A percentile compares a stretch with the other conserved stretches of the same genome.
Evolutionary conservation across 306 rosid species (phyloP).

Genomic region (Gastrolobium villosum): DNA sequence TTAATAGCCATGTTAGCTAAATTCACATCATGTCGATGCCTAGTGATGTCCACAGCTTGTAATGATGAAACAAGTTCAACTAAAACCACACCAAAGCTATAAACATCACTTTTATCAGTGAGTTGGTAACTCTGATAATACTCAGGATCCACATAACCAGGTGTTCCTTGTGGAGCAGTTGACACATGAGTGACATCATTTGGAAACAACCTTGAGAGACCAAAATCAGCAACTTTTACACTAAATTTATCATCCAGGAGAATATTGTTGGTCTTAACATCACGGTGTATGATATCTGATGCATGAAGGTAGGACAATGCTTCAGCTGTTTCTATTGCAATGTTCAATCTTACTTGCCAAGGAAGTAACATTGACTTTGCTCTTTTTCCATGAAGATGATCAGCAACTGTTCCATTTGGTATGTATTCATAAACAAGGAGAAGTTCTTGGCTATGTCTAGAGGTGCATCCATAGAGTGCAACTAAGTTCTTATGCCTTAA

Average conservation of each 20-base stretch:
- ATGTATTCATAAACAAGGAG: constrained; percentile 30
- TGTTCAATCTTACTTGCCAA: constrained; percentile 69
- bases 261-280: not conserved
- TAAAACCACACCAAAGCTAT: constrained; percentile 79
- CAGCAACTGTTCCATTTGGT: constrained; percentile 79
- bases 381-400: constrained; percentile 66
- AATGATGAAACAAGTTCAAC: constrained; percentile 71
- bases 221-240: constrained; percentile 84
- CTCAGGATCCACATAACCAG: constrained; percentile 66
- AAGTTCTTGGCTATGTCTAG: constrained; percentile 73
- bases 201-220: constrained; percentile 79
- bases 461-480: constrained; percentile 72
- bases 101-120: constrained; percentile 74
- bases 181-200: constrained; percentile 72
- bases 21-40: constrained; percentile 64
- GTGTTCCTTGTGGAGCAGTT: constrained; percentile 65
- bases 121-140: constrained; percentile 74
- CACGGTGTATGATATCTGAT: constrained; percentile 70
- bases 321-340: constrained; percentile 75
- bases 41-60: constrained; percentile 69
- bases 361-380: constrained; percentile 51
- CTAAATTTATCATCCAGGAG: constrained; percentile 34
- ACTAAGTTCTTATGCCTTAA: constrained; percentile 65
- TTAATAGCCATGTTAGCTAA: constrained; percentile 67
- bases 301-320: constrained; percentile 69